These are phyloP conservation scores for Cicer arietinum DNA, from an alignment of 306 rosid species.

Conservation along the genomic window DNA sequence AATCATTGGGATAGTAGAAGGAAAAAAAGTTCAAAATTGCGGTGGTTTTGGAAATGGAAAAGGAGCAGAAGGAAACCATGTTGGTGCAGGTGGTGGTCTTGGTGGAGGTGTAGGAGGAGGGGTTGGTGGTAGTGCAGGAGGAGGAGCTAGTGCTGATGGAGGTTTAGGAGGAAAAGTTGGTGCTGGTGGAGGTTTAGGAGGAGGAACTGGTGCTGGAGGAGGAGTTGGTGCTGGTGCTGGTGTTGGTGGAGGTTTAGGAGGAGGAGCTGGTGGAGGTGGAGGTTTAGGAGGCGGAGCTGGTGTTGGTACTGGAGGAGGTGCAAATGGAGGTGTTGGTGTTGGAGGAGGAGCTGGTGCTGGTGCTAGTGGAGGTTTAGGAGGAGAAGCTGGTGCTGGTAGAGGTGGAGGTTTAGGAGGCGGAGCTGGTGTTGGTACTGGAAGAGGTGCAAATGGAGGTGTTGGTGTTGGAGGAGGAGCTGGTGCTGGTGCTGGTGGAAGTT, in stretches of 20 bases:
- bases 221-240: neutral
- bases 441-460: neutral
- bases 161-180: neutral
- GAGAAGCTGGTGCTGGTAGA: neutral
- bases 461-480: neutral
- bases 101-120: neutral
- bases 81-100: neutral
- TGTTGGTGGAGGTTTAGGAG: neutral
- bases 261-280: neutral
- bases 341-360: neutral
- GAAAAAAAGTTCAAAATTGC: slow-evolving; percentile 3
- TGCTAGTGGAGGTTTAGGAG: neutral
- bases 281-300: neutral
- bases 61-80: neutral
- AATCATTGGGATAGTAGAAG: slow-evolving; percentile 5
- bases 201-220: neutral
- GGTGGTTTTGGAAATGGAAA: neutral
- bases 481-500: neutral
- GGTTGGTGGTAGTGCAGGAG: neutral
- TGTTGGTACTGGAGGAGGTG: neutral
- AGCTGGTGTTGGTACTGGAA: neutral
- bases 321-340: neutral
- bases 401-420: neutral
- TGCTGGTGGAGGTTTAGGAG: neutral
- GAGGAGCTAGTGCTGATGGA: neutral